A percentile compares a stretch with the other conserved stretches of the same genome.
Conservation (phyloP, 2,329 filamentous ascomycete species). For the Trichoderma pleuroti region DNA sequence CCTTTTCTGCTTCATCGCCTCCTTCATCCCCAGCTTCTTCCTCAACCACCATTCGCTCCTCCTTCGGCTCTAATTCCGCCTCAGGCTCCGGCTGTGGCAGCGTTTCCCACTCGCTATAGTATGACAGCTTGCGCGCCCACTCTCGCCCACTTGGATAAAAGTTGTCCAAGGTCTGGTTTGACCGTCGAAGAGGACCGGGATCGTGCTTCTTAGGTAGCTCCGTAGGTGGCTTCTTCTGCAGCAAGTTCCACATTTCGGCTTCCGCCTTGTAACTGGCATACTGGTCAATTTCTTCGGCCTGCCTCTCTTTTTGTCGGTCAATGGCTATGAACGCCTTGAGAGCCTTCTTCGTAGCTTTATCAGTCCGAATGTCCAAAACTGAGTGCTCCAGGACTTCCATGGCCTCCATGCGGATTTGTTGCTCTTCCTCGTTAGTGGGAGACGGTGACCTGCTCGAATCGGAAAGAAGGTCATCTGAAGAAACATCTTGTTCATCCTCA, state of each 20-base stretch:
- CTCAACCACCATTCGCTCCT: neutral
- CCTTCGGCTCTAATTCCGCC: neutral
- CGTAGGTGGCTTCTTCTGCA: conserved; percentile 39
- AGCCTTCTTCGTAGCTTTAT: conserved; percentile 34
- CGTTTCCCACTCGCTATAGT: conserved; percentile 44
- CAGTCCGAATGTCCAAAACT: conserved; percentile 38
- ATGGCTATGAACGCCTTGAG: conserved; percentile 38
- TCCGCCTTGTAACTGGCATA: conserved; percentile 42
- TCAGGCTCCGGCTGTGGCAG: neutral
- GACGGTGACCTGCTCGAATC: conserved; percentile 7
- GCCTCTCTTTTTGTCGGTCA: conserved; percentile 42
- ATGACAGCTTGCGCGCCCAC: conserved; percentile 40
- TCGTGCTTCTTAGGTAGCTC: conserved; percentile 32
- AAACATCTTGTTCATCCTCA: conserved; percentile 23
- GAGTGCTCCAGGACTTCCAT: conserved; percentile 43
- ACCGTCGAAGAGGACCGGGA: conserved; percentile 28
- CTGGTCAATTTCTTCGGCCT: conserved; percentile 43
- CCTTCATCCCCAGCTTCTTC: neutral
- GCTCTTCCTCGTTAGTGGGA: conserved; percentile 29
- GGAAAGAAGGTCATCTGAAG: conserved; percentile 20
- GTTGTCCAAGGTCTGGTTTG: conserved; percentile 34
- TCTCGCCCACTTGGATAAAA: conserved; percentile 35
- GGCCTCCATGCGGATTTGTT: conserved; percentile 36
- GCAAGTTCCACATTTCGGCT: conserved; percentile 43
- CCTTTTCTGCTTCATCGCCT: neutral